Evolutionary conservation across 2,329 filamentous ascomycete genomes (phyloP), one percentile per base, ranked within the genome.

Genomic region (Pestalotiopsis sp.): DNA sequence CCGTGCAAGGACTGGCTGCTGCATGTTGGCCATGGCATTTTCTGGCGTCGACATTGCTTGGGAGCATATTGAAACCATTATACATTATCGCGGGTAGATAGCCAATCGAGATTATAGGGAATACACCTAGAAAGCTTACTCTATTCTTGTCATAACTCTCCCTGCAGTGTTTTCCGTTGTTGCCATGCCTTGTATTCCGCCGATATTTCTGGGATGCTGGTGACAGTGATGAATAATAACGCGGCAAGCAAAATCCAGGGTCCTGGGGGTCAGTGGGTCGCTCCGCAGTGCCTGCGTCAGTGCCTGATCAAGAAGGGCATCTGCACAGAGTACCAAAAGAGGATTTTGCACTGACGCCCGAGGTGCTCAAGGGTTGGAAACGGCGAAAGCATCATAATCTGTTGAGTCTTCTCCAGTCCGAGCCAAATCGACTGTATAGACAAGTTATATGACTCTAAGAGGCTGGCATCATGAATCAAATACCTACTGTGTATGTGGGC

Each of bases 21-120:
- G 17, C 23, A 59, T n/a, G 39, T 36, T 36, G 31, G 31, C 31
- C 38, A 64, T 64, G 61, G 61, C 61, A 64, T 64, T 62, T 62
- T 62, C 31, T 38, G 59, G 59, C n/a, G 59, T 62, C 59, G 31
- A 12, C 6, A 27, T 64, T n/a, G 17, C 31, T 64, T 45, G 45
- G 45, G 11, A 36, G 57, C 57, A 60, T 27, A 12, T 27, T 17
- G 17, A 27, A 60, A 60, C 25, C 31, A 36, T 52, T 52, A n/a
- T 52, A 45, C 6, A 52, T 52, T 52, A 52, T 9, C 20, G 45
- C 17, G 45, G 20, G 45, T n/a, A 52, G 45, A n/a, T 20, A n/a
- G 41, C 13, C 41, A n/a, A 52, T 6, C 31, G 2, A 52, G n/a
- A 52, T 52, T 3, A 52, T 52, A n/a, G 45, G 20, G 6, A 52